A percentile compares a stretch with the other conserved stretches of the same genome.
phyloP scores from a whole-genome alignment of 768 basidiomycete species.

The Suillus sp. region DNA sequence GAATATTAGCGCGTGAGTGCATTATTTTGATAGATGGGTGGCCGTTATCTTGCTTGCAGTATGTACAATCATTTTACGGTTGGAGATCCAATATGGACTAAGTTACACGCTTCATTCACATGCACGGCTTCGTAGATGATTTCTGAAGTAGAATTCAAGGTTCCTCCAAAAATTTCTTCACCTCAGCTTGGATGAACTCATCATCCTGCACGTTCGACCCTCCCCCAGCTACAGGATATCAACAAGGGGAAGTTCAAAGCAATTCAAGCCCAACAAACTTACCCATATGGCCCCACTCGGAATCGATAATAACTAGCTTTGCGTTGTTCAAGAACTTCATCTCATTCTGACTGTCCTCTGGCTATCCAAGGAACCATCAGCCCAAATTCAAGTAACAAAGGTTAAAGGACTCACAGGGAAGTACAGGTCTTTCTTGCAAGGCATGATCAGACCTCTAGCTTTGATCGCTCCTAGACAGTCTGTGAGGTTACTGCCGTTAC shows the following conservation, averaged over 20 bases:
- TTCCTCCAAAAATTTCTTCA: conserved; percentile 49
- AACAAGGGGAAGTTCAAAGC: neutral
- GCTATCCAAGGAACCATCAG: conserved; percentile 35
- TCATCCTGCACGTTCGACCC: conserved; percentile 42
- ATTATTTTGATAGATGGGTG: neutral
- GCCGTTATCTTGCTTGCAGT: neutral
- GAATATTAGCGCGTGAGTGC: neutral
- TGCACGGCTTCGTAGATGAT: neutral
- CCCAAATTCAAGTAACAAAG: neutral
- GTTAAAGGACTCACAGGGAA: conserved; percentile 45
- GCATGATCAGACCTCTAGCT: conserved; percentile 58
- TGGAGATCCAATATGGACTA: neutral
- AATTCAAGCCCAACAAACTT: conserved; percentile 16
- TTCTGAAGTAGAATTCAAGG: conserved; percentile 11
- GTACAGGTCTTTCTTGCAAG: conserved; percentile 60
- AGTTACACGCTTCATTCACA: neutral
- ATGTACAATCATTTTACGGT: neutral
- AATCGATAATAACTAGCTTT: conserved; percentile 51
- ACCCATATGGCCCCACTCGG: conserved; percentile 62
- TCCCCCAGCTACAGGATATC: conserved; percentile 41
- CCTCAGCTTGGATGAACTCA: conserved; percentile 44
- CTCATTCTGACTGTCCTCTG: conserved; percentile 55
- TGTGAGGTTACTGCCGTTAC: conserved; percentile 44
- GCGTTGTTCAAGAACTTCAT: conserved; percentile 43
- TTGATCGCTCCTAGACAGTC: conserved; percentile 45